A percentile compares a stretch with the other conserved stretches of the same genome.
Conservation (phyloP, 73 alveolate species). For the Durusdinium trenchii region DNA sequence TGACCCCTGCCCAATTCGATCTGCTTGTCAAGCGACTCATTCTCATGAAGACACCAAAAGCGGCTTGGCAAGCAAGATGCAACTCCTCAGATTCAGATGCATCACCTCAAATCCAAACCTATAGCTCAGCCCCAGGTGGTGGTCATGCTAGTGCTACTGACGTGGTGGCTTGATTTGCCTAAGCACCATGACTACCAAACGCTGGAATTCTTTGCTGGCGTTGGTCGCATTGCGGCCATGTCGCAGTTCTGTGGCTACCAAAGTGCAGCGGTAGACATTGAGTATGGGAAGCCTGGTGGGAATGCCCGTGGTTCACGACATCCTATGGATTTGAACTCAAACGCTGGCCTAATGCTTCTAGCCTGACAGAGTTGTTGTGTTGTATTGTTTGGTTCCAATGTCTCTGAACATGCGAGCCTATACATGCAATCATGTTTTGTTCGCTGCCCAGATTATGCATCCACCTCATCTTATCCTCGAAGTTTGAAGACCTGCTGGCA, state of each 20-base stretch:
- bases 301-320: not conserved
- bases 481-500: not conserved
- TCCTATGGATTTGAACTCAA: not conserved
- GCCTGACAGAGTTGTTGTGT: too few species aligned
- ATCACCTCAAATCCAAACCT: too few species aligned
- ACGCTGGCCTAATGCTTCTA: not conserved
- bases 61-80: too few species aligned
- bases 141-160: not conserved
- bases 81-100: too few species aligned
- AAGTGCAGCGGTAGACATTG: not conserved
- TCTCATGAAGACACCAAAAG: not conserved
- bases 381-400: too few species aligned
- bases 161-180: conserved; percentile 25
- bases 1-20: conserved; percentile 39
- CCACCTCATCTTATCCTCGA: not conserved
- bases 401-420: not conserved
- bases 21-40: not conserved
- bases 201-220: conserved; percentile 6
- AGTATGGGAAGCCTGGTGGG: not conserved
- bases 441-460: not conserved
- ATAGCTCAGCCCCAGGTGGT: conserved; percentile 15
- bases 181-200: not conserved
- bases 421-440: not conserved
- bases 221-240: not conserved
- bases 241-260: not conserved